These are phyloP conservation scores for Lolium rigidum DNA, from an alignment of 176 grass and related monocot genomes.

Conservation along the genomic window DNA sequence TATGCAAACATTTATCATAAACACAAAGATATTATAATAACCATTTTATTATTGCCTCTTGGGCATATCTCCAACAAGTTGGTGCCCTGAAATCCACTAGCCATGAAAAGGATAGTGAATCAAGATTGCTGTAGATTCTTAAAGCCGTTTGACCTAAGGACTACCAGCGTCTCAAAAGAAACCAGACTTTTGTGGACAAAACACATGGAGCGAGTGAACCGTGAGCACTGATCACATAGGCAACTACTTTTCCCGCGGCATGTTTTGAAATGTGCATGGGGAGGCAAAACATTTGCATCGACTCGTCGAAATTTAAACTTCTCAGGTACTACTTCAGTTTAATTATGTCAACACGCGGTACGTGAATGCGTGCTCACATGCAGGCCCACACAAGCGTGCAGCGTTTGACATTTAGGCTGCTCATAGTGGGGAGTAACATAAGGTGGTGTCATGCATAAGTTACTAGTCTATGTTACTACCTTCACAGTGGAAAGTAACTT, in stretches of 20 bases:
- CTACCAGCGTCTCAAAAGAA: not conserved
- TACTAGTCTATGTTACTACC: too few relatives aligned
- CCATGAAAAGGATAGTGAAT: not conserved
- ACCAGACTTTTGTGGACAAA: not conserved
- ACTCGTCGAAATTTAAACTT: not conserved
- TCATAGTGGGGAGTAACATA: too few relatives aligned
- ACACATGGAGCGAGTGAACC: not conserved
- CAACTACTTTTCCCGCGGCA: not conserved
- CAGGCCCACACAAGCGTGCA: not conserved
- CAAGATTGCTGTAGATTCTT: not conserved
- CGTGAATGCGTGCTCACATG: not conserved
- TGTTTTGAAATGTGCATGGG: not conserved
- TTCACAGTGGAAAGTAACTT: too few relatives aligned
- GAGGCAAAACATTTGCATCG: not conserved
- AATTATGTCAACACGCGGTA: not conserved
- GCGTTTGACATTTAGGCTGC: conserved; percentile 33
- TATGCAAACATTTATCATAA: too few relatives aligned
- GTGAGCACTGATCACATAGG: not conserved
- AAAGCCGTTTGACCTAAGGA: not conserved
- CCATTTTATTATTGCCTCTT: too few relatives aligned
- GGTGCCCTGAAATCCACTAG: not conserved
- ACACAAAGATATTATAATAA: too few relatives aligned
- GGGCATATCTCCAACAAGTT: too few relatives aligned
- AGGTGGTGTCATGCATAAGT: too few relatives aligned
- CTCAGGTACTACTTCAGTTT: too few relatives aligned